Base-by-base conservation (phyloP, 2,329 filamentous ascomycete genomes). In the Teratosphaeria nubilosa region DNA sequence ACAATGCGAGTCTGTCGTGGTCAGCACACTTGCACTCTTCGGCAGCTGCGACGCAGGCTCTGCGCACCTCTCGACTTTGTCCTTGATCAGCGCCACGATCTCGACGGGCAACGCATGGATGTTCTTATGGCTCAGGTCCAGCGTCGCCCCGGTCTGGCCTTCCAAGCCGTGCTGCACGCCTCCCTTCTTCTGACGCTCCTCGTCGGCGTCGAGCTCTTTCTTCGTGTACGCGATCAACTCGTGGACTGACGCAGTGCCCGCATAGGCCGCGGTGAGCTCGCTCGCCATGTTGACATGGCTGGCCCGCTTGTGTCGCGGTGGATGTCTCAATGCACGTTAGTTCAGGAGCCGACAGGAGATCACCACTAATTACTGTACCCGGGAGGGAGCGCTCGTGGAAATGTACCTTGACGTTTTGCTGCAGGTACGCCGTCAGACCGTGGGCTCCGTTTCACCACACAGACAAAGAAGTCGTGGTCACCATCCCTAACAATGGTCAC, bases 121-220 rank as follows among this genome's bases (percentile, higher is more conserved):
- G 68, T 84, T 84, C 73, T 86, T 87, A 66, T 87, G 84, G 72
- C 87, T 89, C 62, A 91, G 74, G 72, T 91, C 87, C 65, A 92
- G 86, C 32, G 88, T 91, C 59, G 90, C 82, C 59, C 88, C 88
- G 1, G 85, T 83, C 56, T 67, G 67, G 48, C 58, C 61, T 51
- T 63, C 62, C 58, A 70, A 57, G 41, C 65, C 66, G n/a, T 22
- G 16, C 41, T 48, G 41, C 41, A 48, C n/a, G 41, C 58, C 59
- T 3, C 59, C 66, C 41, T 68, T 63, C n/a, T 66, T 66, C 63
- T 70, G 66, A 32, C 66, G 66, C 57, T 70, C 66, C 32, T 66
- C 67, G 60, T 71, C 68, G 45, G 63, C 63, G 25, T 70, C 67
- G 51, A 71, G 62, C 62, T 70, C 67, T 58, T 70, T 64, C 60